Base-by-base conservation (phyloP, 2,329 filamentous ascomycete species). In the Reticulascus tulasneorum region DNA sequence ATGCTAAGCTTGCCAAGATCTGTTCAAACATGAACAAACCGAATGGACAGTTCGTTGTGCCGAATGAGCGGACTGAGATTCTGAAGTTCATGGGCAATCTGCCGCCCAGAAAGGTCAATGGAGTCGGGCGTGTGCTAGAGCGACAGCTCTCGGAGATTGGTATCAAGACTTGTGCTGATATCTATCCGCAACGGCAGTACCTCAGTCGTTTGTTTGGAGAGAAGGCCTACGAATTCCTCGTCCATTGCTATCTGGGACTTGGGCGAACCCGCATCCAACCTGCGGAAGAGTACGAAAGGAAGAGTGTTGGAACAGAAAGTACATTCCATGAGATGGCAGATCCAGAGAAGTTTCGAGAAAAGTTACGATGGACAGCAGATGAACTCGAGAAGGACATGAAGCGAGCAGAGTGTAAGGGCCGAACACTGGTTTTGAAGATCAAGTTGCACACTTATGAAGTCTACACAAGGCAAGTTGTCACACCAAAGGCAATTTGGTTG, bases 371-470 rank as follows among this genome's bases (percentile, higher is more conserved):
- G 55, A 90, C 82, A 2, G 88, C 93, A 0, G 82, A 89, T 44
- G 89, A 94, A 46, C 67, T 98, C 5, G 89, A 95, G 55, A 84
- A 85, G 47, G 91, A 97, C 51, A 71, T 97, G 64, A 72, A 74
- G 39, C 76, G 79, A 18, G 87, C 86, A 2, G 77, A 86, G 46
- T 87, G 86, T 62, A 95, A 91, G 59, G 91, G 91, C 1, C 78
- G 88, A n/a, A 97, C 91, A 0, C 65, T 98, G 2, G 87, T 88
- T 16, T 66, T 98, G 23, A 98, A 98, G 59, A 75, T 96, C 46
- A 98, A 98, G 57, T 66, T 97, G 7, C 87, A 96, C 56, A 95
- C 89, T 0, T 98, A 91, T 51, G 90, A 97, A 58, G 86, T 96
- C 15, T 75, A 87, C 33, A 94, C 90, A 0, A 74, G 93, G 21